Percentiles rank a stretch among this genome's conserved stretches.
Conservation (phyloP, 2,329 filamentous ascomycete genomes). For the Fusarium sp. region DNA sequence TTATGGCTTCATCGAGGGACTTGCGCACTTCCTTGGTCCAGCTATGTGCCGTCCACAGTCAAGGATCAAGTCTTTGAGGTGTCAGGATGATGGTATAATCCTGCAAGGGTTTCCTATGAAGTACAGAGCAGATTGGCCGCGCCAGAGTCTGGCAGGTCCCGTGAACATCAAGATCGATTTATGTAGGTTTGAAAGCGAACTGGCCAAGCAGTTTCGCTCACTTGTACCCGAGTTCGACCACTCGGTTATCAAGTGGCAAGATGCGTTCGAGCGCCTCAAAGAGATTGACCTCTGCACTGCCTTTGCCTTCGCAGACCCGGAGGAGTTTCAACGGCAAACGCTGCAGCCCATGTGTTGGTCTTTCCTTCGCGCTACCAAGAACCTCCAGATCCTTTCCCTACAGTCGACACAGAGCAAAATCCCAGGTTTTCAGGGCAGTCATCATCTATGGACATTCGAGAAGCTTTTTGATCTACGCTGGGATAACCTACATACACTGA, state of each 20-base stretch:
- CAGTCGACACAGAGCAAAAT: neutral
- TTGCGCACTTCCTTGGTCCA: neutral
- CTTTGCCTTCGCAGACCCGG: too few species aligned
- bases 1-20: neutral
- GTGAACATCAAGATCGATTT: too few species aligned
- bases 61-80: neutral
- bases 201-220: neutral
- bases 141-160: too few species aligned
- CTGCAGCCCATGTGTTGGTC: neutral
- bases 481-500: neutral
- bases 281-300: neutral
- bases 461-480: neutral
- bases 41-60: neutral
- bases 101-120: too few species aligned
- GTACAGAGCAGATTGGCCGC: too few species aligned
- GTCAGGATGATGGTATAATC: neutral
- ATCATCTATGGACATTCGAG: neutral
- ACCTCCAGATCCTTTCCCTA: neutral
- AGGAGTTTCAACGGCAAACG: neutral
- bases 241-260: neutral
- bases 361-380: neutral
- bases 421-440: neutral
- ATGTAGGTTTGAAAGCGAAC: neutral
- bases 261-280: neutral
- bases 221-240: neutral